Evolutionary conservation across 2,329 filamentous ascomycete species (phyloP), one percentile per base, ranked within the genome.

Genomic region (Nemania bipapillata): DNA sequence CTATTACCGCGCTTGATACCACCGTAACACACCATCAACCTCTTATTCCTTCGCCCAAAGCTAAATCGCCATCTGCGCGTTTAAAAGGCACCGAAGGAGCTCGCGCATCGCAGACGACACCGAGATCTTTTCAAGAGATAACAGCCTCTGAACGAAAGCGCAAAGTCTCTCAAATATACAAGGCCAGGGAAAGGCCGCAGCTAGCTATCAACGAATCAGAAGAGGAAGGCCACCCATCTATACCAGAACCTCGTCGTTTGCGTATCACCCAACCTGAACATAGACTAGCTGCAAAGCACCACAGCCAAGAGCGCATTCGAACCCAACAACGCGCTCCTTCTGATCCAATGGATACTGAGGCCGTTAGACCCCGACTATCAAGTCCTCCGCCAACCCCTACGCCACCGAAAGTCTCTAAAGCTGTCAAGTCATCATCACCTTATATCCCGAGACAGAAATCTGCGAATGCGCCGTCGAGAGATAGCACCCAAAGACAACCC

Each of bases 381-480:
- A 79, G 77, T 45, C 77, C 77, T 4, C 77, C 77, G 12, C 74
- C 67, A 0, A 79, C 77, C 9, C 77, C 77, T 4, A 74, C 73
- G 9, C 60, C 71, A 1, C 69, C 72, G 12, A 74, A 59, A 58
- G 20, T 55, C 28, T 53, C 65, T 17, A 68, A 61, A 28, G n/a
- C 49, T 20, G 40, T 9, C 28, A 62, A 58, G 28, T 17, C 49
- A 49, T 11, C 58, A 24, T 59, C 49, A n/a, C n/a, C 58, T 52
- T 58, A 57, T 9, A 12, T 30, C 37, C 24, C 58, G n/a, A 47
- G 54, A 20, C 42, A 35, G n/a, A 66, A 59, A 40, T 26, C 52
- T 20, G n/a, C 61, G 55, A 65, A 59, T 28, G 35, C 32, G 12
- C 45, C 37, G 15, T 40, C 65, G 54, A 30, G 24, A 2, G 63